Evolutionary conservation across 2,329 filamentous ascomycete species (phyloP).

Genomic region (Sarocladium brachiariae): DNA sequence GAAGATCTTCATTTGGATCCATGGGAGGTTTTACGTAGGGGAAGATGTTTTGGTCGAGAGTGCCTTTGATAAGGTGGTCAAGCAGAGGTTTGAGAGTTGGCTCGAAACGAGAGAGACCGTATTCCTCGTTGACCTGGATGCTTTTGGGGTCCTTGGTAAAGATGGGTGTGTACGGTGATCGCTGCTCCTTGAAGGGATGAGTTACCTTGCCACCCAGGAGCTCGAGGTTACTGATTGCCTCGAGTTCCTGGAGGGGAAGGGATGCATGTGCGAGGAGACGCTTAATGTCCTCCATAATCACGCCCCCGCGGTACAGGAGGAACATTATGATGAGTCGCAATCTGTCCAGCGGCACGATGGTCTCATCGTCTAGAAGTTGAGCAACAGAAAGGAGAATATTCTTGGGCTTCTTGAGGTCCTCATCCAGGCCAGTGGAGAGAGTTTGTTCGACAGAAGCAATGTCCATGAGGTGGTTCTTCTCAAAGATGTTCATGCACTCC

Average conservation of each 20-base stretch:
- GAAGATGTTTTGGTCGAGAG: conserved; percentile 59
- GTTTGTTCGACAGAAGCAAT: conserved; percentile 85
- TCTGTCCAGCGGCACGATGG: conserved; percentile 64
- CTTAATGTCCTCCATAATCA: conserved; percentile 76
- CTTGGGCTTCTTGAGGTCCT: conserved; percentile 87
- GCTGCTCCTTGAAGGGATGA: conserved; percentile 67
- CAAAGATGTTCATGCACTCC: conserved; percentile 92
- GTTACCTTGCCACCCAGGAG: conserved; percentile 71
- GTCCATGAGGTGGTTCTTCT: conserved; percentile 76
- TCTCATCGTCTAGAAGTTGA: conserved; percentile 79
- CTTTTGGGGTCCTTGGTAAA: conserved; percentile 61
- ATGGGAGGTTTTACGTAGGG: conserved; percentile 67
- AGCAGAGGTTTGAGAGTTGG: conserved; percentile 77
- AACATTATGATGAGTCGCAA: conserved; percentile 82
- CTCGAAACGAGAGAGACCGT: conserved; percentile 80
- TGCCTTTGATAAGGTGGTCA: conserved; percentile 62
- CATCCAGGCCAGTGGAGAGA: conserved; percentile 84
- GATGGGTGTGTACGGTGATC: conserved; percentile 56
- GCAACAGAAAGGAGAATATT: conserved; percentile 81
- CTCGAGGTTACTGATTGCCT: conserved; percentile 70
- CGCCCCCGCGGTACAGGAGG: conserved; percentile 75
- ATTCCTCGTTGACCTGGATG: conserved; percentile 61
- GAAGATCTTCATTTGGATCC: conserved; percentile 52
- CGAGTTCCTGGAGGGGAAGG: conserved; percentile 65
- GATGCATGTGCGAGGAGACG: conserved; percentile 78